Base-by-base conservation (phyloP, 495 filamentous ascomycete species). In the Parathielavia appendiculata region DNA sequence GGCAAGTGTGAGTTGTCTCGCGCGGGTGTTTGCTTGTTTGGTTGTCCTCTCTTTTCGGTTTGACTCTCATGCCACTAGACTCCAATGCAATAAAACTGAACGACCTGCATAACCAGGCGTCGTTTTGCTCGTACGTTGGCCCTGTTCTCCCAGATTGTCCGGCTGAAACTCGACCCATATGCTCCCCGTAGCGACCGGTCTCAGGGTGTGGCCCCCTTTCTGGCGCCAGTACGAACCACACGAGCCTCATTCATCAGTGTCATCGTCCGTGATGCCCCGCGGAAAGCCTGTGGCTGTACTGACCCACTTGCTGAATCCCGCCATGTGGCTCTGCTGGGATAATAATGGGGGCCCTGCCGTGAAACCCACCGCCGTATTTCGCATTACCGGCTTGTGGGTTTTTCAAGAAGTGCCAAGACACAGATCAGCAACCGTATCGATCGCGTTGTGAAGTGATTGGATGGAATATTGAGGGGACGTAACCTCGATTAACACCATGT, bases 361-460 rank as follows among this genome's bases (percentile, higher is more conserved):
- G 14, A 2, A 46, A 11, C 55, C 60, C 53, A 45, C 44, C 50
- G 17, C 30, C 56, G 56, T 58, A 57, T 54, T 60, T 64, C 57
- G 60, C 56, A 56, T 62, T 20, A 30, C 19, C 4, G 1, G 12
- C 0, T 7, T 32, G 44, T 56, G 54, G 46, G 43, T 11, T 39
- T 51, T 6, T 57, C 41, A 22, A 57, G 35, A 19, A 35, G 9
- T 17, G 53, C 26, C 26, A 30, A 30, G 26, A 2, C 26, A 2
- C 2, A 30, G 3, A 30, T 6, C 26, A 2, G 26, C 26, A 30
- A 30, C 26, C 26, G 26, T 30, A 30, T 30, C 26, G 2, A 3
- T 30, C 26, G 26, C 26, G 26, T 3, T 30, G 26, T 30, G 26
- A 30, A 3, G 6, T 30, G 26, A 30, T 30, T 30, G 26, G 26